Base-by-base conservation (phyloP, 139 green algal species). In the Micromonas commoda region DNA sequence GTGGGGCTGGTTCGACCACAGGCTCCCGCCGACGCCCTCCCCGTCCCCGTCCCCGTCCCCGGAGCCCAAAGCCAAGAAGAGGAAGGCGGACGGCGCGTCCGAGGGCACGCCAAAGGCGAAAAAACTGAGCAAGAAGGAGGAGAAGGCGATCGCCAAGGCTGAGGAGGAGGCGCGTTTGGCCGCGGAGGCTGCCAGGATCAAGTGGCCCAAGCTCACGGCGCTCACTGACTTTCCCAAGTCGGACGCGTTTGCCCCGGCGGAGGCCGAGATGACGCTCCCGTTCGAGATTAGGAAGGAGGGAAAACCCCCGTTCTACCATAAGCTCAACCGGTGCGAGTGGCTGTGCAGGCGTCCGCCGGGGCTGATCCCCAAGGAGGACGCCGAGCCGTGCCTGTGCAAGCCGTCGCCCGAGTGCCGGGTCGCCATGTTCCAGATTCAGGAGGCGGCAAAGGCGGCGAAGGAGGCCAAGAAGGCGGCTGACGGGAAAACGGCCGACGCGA, bases 331-430 rank as follows among this genome's bases (percentile, higher is more conserved):
- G 26, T 52, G 37, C 68, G 6, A 31, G 28, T 76, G 68, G 68
- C 5, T 60, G 9, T 34, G 38, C 38, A 5, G 6, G n/a, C 9
- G 13, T 13, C 24, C 26, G 68, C 28, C 26, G n/a, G 16, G 68
- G 6, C 19, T 31, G 68, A 31, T 76, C n/a, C 68, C 68, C 16
- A 76, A 60, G 23, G 68, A 34, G 6, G 68, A 76, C 6, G 38
- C 34, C 26, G 26, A 76, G 38, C 28, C 34, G 37, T 76, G 68
- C 68, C 70, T 34, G 29, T 76, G 68, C 68, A 69, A 26, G 9
- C 35, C 71, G 45, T 26, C 71, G 24, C 53, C 71, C 20, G 28
- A 77, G 45, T 9, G 9, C 9, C 45, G 16, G 16, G 45, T 57
- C 53, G 34, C n/a, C 35, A 38, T 29, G 37, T 5, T 21, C 13